phyloP scores from a whole-genome alignment of 768 basidiomycete genomes.

The Amanita rubescens region DNA sequence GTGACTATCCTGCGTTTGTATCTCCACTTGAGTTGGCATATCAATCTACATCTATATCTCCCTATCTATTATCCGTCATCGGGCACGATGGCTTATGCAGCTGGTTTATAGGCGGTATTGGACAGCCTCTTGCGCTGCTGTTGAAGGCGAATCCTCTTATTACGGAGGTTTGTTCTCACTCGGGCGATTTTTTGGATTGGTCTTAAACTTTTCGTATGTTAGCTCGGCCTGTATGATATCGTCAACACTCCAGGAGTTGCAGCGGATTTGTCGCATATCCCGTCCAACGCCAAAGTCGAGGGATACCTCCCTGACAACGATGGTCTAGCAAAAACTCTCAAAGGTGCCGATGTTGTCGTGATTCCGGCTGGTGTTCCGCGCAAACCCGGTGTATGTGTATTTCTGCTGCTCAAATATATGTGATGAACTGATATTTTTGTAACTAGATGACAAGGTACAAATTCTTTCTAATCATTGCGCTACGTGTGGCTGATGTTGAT shows the following conservation, averaged over 20 bases:
- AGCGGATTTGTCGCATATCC: conserved; percentile 90
- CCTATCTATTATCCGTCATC: background rate
- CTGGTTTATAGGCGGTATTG: conserved; percentile 68
- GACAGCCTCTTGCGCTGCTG: conserved; percentile 90
- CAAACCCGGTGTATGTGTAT: conserved; percentile 76
- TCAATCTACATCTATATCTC: no score
- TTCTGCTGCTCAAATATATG: conserved; percentile 3
- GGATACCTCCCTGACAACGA: conserved; percentile 78
- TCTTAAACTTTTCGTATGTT: background rate
- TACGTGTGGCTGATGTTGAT: conserved; percentile 8
- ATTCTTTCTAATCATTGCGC: conserved; percentile 3
- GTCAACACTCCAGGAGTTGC: conserved; percentile 97
- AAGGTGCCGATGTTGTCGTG: conserved; percentile 83
- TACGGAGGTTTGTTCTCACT: conserved; percentile 47
- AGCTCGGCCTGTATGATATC: conserved; percentile 93
- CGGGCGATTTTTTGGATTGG: background rate
- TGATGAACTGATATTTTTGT: conserved; percentile 5
- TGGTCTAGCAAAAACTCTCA: conserved; percentile 75
- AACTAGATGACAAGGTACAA: conserved; percentile 47
- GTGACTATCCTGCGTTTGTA: conserved; percentile 7
- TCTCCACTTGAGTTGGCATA: no score
- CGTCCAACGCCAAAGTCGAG: conserved; percentile 76
- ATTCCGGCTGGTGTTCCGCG: conserved; percentile 97
- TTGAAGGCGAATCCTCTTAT: conserved; percentile 81
- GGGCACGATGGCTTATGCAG: background rate